Evolutionary conservation across 805 yeast species (phyloP), one percentile per base, ranked within the genome.

Genomic region (Hemisphaericaspora nanyangensis): DNA sequence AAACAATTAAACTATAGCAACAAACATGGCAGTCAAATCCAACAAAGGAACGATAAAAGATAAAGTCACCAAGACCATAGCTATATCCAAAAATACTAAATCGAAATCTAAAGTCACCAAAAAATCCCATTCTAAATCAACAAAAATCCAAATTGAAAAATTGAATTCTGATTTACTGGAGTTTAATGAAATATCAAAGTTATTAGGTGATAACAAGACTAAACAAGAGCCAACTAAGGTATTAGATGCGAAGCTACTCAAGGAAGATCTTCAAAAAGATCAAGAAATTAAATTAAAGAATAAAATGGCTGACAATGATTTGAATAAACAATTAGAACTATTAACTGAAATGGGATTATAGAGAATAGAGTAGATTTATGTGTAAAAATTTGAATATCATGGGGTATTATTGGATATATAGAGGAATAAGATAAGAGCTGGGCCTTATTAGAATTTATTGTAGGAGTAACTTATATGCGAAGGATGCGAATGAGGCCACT

Each of bases 301-400:
- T 22, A 59, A 61, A 45, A 43, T 55, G 42, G 61, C 66, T 4
- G 70, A 70, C n/a, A 49, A 53, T 29, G 79, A 73, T 37, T 45
- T 76, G 25, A 57, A 64, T 13, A 54, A 55, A 34, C 80, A 76
- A 51, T 46, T 76, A 43, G 79, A 76, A 40, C 44, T 74, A 47
- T 60, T 76, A 16, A 65, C 71, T 15, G 77, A 68, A 4, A 64
- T 75, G 56, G 69, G 53, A 20, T 51, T 68, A 22, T 59, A 35
- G 34, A 18, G 7, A 31, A 29, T 22, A 8, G 11, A 22, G 11
- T 22, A 15, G 37, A 17, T 31, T 11, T 31, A 31, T 31, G 16
- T 29, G 16, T 17, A 31, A 19, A 17, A 30, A 18, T n/a, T n/a
- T n/a, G n/a, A n/a, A n/a, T n/a, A n/a, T n/a, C n/a, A n/a, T n/a